Percentiles rank a stretch among this genome's conserved stretches.
Evolutionary conservation across 1,284 basidiomycete genomes (phyloP).

Genomic region (Coniophora puteana): DNA sequence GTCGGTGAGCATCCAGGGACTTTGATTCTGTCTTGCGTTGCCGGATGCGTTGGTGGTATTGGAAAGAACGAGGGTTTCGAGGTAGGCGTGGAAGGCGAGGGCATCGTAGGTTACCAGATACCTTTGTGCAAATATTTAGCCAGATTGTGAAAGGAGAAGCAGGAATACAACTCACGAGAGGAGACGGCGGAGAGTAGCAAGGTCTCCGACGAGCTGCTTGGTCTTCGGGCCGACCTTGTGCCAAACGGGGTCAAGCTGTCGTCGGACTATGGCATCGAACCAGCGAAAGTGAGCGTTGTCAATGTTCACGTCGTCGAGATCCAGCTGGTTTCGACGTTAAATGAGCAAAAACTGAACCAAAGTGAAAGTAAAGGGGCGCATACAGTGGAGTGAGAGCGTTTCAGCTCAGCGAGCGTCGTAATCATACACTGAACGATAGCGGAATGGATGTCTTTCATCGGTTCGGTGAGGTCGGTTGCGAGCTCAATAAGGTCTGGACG

Average conservation of each 20-base stretch:
- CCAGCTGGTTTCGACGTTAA: constrained; percentile 69
- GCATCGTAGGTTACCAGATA: constrained; percentile 92
- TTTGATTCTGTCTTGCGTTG: constrained; percentile 60
- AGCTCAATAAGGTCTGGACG: constrained; percentile 93
- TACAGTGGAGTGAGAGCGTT: constrained; percentile 79
- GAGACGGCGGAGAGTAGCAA: constrained; percentile 82
- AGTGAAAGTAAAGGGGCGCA: not conserved
- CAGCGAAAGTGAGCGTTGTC: constrained; percentile 94
- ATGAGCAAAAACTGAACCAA: not conserved
- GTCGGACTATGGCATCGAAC: constrained; percentile 88
- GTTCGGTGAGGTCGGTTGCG: constrained; percentile 80
- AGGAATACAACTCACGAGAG: constrained; percentile 56
- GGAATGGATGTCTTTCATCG: constrained; percentile 90
- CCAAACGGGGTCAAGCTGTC: constrained; percentile 93
- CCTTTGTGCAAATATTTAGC: constrained; percentile 32
- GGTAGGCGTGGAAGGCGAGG: constrained; percentile 87
- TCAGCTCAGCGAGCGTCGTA: constrained; percentile 86
- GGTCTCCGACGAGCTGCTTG: constrained; percentile 87
- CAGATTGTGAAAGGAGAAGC: constrained; percentile 1
- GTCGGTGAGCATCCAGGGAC: constrained; percentile 86
- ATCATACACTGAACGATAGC: constrained; percentile 96
- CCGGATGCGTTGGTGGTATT: constrained; percentile 57
- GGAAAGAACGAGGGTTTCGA: constrained; percentile 86
- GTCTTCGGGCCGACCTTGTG: constrained; percentile 93
- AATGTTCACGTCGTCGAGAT: constrained; percentile 90